phyloP scores from a whole-genome alignment of 768 basidiomycete species.

The Lactifluus volemus region DNA sequence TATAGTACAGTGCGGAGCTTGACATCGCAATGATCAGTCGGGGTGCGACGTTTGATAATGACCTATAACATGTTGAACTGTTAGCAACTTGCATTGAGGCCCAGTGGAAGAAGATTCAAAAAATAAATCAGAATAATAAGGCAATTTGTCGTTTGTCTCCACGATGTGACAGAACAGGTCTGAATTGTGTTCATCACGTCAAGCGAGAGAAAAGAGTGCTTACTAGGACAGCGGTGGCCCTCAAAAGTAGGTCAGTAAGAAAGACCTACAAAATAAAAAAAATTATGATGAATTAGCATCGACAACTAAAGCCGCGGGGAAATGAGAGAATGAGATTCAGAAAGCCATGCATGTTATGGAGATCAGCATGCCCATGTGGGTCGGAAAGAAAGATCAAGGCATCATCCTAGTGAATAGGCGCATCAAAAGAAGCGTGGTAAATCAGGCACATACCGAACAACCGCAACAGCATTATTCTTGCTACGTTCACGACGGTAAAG shows the following conservation, averaged over 20 bases:
- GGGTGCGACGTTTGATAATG: not conserved
- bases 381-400: slow-evolving; percentile 58
- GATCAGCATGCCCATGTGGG: slow-evolving; percentile 41
- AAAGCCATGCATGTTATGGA: slow-evolving; percentile 49
- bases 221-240: not conserved
- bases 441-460: slow-evolving; percentile 19
- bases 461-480: slow-evolving; percentile 12
- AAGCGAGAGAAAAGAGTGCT: slow-evolving; percentile 18
- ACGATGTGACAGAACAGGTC: slow-evolving; percentile 60
- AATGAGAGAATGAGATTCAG: slow-evolving; percentile 32
- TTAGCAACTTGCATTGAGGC: not conserved
- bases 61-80: not conserved
- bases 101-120: not conserved
- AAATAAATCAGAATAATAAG: slow-evolving; percentile 28
- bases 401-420: slow-evolving; percentile 43
- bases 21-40: not conserved
- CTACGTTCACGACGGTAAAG: slow-evolving; percentile 28
- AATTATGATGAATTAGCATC: slow-evolving; percentile 18
- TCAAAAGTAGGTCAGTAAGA: too few relatives aligned
- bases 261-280: not conserved
- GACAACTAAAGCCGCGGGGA: slow-evolving; percentile 1
- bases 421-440: not conserved
- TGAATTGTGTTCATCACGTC: slow-evolving; percentile 45
- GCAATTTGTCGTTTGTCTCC: slow-evolving; percentile 51
- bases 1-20: slow-evolving; percentile 1